A percentile compares a stretch with the other conserved stretches of the same genome.
phyloP scores from a whole-genome alignment of 2,329 filamentous ascomycete genomes.

The Didymella lethalis region DNA sequence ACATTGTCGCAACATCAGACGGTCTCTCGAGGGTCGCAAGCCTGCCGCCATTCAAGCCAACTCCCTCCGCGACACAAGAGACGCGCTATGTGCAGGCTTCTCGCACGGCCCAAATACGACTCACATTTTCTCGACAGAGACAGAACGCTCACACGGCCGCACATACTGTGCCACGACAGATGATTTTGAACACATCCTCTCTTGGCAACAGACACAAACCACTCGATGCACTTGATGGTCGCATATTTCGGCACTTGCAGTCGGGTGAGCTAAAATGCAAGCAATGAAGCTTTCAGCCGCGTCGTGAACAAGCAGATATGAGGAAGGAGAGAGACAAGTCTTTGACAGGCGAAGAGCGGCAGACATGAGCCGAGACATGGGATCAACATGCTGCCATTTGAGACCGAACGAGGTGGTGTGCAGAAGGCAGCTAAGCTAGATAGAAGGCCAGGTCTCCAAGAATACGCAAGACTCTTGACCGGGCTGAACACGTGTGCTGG shows the following conservation, averaged over 20 bases:
- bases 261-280: not conserved
- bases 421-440: not conserved
- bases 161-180: not conserved
- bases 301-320: not conserved
- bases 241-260: not conserved
- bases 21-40: no score
- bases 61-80: no score
- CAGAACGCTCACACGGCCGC: not conserved
- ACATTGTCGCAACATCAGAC: not conserved
- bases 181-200: not conserved
- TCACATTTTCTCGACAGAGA: not conserved
- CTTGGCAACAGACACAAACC: not conserved
- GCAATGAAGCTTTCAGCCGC: not conserved
- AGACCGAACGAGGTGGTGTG: not conserved
- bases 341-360: no score
- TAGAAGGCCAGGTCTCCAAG: not conserved
- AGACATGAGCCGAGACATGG: not conserved
- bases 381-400: not conserved
- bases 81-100: no score
- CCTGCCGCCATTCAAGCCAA: no score
- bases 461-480: no score
- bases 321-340: not conserved
- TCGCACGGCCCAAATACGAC: not conserved
- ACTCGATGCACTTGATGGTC: not conserved
- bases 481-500: no score